phyloP scores from a whole-genome alignment of 208 protist genomes.

The Porcisia hertigi region DNA sequence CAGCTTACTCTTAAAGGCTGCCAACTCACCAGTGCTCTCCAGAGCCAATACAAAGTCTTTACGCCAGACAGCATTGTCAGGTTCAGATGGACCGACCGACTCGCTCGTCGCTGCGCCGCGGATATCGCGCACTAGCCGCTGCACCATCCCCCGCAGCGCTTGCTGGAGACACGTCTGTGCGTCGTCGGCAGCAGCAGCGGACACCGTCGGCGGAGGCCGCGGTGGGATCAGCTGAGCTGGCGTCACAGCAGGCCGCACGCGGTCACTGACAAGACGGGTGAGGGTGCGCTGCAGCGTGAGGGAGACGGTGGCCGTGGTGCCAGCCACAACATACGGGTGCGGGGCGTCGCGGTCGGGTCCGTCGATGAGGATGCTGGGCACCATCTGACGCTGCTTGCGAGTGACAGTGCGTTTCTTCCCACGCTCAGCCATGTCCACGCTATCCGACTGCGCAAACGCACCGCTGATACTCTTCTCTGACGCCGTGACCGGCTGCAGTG shows the following conservation, averaged over 20 bases:
- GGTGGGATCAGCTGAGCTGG: constrained; percentile 80
- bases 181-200: constrained; percentile 27
- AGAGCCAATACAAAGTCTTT: constrained; percentile 57
- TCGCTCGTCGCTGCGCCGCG: constrained; percentile 1
- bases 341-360: constrained; percentile 48
- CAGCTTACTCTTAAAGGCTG: constrained; percentile 75
- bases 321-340: constrained; percentile 73
- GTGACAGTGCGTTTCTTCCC: constrained; percentile 37
- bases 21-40: constrained; percentile 72
- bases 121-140: constrained; percentile 32
- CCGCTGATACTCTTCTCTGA: background rate
- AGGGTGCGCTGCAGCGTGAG: constrained; percentile 69
- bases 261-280: constrained; percentile 72
- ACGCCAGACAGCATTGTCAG: constrained; percentile 30
- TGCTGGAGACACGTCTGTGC: constrained; percentile 34
- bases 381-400: constrained; percentile 46
- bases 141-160: constrained; percentile 31
- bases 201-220: constrained; percentile 16
- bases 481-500: constrained; percentile 36
- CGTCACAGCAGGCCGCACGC: constrained; percentile 59
- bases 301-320: constrained; percentile 58
- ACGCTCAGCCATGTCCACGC: constrained; percentile 17
- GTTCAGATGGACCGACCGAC: background rate
- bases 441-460: background rate
- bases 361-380: constrained; percentile 65